A percentile compares a stretch with the other conserved stretches of the same genome.
Evolutionary conservation across 306 rosid species (phyloP).

Genomic region (Casuarina glauca): DNA sequence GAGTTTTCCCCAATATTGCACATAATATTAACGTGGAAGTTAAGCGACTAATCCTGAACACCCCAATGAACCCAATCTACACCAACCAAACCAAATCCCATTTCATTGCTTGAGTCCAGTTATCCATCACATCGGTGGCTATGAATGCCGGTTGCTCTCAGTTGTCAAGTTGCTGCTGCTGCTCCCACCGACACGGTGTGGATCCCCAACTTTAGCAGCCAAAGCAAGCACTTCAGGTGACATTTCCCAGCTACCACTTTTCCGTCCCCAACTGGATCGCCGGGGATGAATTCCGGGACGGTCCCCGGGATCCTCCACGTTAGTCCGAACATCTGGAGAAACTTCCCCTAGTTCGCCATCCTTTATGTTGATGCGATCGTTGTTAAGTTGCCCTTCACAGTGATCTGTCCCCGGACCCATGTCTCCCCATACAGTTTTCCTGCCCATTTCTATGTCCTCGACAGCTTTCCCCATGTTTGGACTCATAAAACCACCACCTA

Average conservation of each 20-base stretch:
- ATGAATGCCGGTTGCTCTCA: slow-evolving; percentile 38
- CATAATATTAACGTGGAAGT: slow-evolving; percentile 42
- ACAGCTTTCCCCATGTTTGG: slow-evolving; percentile 85
- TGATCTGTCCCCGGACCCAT: slow-evolving; percentile 62
- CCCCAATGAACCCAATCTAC: slow-evolving; percentile 22
- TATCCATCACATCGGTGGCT: slow-evolving; percentile 16
- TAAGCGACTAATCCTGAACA: slow-evolving; percentile 33
- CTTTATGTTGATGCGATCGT: slow-evolving; percentile 64
- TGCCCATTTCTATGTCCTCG: slow-evolving; percentile 94
- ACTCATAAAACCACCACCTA: slow-evolving; percentile 84
- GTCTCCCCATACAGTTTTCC: slow-evolving; percentile 91
- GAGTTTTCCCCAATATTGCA: slow-evolving; percentile 41
- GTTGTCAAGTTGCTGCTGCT: slow-evolving; percentile 52
- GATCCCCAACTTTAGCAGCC: slow-evolving; percentile 84
- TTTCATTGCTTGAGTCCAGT: slow-evolving; percentile 10
- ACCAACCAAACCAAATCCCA: slow-evolving; percentile 34
- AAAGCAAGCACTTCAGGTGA: slow-evolving; percentile 95
- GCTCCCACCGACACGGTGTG: slow-evolving; percentile 61
- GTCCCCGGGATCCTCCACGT: slow-evolving; percentile 63
- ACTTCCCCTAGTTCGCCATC: slow-evolving; percentile 74
- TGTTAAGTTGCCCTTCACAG: slow-evolving; percentile 58
- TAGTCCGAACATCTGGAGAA: slow-evolving; percentile 73
- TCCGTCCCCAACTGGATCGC: slow-evolving; percentile 97
- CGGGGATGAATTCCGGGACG: slow-evolving; percentile 80
- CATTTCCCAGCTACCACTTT: slow-evolving; percentile 99